Percentiles rank a stretch among this genome's conserved stretches.
phyloP scores from a whole-genome alignment of 768 basidiomycete genomes.

The Boletus eberwhitei region DNA sequence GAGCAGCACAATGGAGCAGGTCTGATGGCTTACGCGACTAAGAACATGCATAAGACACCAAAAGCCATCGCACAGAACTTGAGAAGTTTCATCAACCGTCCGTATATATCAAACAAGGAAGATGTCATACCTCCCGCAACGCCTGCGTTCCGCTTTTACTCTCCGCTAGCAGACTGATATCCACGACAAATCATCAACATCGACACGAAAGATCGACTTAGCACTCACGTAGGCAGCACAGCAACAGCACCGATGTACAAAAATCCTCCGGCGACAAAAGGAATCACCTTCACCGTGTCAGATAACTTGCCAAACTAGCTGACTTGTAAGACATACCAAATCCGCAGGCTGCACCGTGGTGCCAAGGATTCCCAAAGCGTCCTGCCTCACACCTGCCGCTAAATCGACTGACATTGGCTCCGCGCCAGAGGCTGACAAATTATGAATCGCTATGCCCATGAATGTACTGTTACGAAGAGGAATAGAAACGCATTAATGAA shows the following conservation, averaged over 20 bases:
- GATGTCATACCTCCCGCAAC: conserved; percentile 68
- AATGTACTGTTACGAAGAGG: conserved; percentile 54
- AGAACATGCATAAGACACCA: conserved; percentile 88
- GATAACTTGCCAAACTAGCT: conserved; percentile 11
- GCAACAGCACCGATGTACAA: conserved; percentile 92
- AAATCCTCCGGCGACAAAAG: conserved; percentile 89
- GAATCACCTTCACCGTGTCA: conserved; percentile 60
- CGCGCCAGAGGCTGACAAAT: conserved; percentile 53
- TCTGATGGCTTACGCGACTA: conserved; percentile 73
- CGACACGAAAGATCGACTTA: conserved; percentile 4
- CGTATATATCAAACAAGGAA: conserved; percentile 11
- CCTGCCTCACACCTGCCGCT: conserved; percentile 73
- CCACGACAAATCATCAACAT: conserved; percentile 13
- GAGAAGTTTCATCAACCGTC: conserved; percentile 22
- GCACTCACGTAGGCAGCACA: conserved; percentile 80
- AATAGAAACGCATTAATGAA: background rate
- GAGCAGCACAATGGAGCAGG: conserved; percentile 11
- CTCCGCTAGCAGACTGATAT: conserved; percentile 70
- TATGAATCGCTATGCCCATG: conserved; percentile 84
- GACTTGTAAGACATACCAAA: conserved; percentile 52
- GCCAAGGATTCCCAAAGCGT: conserved; percentile 74
- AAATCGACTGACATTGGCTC: conserved; percentile 51
- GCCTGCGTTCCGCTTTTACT: conserved; percentile 87
- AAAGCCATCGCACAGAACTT: conserved; percentile 91
- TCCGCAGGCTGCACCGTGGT: conserved; percentile 79